Evolutionary conservation across 495 filamentous ascomycete species (phyloP).

Genomic region (Penicillium lividum): DNA sequence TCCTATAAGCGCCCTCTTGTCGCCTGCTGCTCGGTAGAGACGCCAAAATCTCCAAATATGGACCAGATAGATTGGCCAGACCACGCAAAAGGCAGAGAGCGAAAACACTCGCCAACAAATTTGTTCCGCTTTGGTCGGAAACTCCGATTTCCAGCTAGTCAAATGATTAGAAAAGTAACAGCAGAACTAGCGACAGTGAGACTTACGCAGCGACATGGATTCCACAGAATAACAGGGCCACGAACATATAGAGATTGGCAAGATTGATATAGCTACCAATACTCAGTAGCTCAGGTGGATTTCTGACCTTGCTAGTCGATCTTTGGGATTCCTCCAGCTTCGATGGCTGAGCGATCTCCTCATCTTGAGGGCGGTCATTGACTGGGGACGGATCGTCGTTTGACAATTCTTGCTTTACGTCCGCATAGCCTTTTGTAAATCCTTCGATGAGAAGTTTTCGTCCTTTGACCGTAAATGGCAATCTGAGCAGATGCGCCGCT

Average conservation of each 20-base stretch:
- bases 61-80: slow-evolving; percentile 4
- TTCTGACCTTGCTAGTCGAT: background rate
- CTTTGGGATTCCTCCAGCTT: background rate
- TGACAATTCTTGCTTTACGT: background rate
- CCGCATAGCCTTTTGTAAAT: background rate
- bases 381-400: background rate
- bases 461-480: background rate
- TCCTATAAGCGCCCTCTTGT: background rate
- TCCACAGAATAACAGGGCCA: slow-evolving; percentile 2
- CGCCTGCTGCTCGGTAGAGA: background rate
- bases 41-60: background rate
- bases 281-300: background rate
- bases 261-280: background rate
- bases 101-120: slow-evolving; percentile 15
- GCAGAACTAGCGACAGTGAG: background rate
- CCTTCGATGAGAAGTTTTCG: background rate
- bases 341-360: background rate
- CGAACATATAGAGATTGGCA: slow-evolving; percentile 5
- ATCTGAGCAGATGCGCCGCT: background rate
- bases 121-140: slow-evolving; percentile 15
- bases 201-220: slow-evolving; percentile 19
- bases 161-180: background rate
- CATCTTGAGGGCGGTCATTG: background rate
- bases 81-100: background rate
- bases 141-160: slow-evolving; percentile 13